Evolutionary conservation across 805 yeast genomes (phyloP).

Genomic region (Candida sithepensis): DNA sequence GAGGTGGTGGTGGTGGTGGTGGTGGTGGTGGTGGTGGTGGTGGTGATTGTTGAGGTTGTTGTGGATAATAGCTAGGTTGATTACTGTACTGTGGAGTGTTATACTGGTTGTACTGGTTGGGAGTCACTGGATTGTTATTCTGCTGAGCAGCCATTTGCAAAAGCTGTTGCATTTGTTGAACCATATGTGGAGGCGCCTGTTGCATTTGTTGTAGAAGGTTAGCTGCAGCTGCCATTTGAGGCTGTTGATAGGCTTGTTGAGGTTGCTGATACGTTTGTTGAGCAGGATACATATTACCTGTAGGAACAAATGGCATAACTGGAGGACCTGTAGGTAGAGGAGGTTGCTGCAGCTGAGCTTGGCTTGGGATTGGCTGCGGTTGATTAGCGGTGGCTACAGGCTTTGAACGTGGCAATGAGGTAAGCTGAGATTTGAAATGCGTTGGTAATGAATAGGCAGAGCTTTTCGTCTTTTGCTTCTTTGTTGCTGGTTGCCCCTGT

Average conservation of each 20-base stretch:
- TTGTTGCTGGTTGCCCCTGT: slow-evolving; percentile 2
- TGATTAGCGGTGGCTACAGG: too few species aligned
- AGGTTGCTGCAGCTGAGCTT: too few species aligned
- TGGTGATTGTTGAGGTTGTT: too few species aligned
- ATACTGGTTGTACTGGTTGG: neutral
- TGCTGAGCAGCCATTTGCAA: slow-evolving; percentile 13
- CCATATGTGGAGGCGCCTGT: slow-evolving; percentile 13
- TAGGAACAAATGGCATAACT: neutral
- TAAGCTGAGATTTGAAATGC: slow-evolving; percentile 21
- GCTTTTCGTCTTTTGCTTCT: slow-evolving; percentile 7
- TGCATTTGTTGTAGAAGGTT: slow-evolving; percentile 5
- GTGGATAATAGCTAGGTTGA: neutral
- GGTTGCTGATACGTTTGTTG: slow-evolving; percentile 10
- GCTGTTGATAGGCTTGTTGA: slow-evolving; percentile 10
- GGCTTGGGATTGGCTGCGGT: too few species aligned
- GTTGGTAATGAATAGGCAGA: slow-evolving; percentile 7
- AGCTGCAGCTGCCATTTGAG: slow-evolving; percentile 12
- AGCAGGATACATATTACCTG: neutral
- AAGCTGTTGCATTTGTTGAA: slow-evolving; percentile 18
- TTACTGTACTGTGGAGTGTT: neutral
- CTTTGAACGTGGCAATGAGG: slow-evolving; percentile 18
- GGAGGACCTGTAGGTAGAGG: slow-evolving; percentile 2
- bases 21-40: neutral
- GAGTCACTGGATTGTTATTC: neutral
- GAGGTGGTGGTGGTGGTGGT: slow-evolving; percentile 11